Evolutionary conservation across 2,329 filamentous ascomycete genomes (phyloP).

Genomic region (Ampelomyces quisqualis): DNA sequence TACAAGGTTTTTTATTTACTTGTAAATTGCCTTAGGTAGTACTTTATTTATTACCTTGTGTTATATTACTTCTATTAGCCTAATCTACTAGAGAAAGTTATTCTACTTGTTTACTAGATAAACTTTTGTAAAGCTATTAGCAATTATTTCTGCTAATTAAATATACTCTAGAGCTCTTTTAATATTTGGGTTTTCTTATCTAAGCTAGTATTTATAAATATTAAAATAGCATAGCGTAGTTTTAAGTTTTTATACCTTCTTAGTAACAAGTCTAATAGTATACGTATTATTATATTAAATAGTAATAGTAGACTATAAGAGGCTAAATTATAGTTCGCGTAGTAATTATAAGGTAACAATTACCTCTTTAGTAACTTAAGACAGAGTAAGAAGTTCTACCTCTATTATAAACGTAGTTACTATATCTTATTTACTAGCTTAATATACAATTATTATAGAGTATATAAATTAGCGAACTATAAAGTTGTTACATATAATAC

Average conservation of each 20-base stretch:
- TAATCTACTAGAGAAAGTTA: neutral
- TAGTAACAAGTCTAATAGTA: constrained; percentile 2
- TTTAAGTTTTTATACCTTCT: neutral
- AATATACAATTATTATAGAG: neutral
- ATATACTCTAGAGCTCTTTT: neutral
- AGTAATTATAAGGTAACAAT: neutral
- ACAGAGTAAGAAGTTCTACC: neutral
- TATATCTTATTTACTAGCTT: neutral
- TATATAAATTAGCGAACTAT: too few relatives aligned
- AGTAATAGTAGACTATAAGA: too few relatives aligned
- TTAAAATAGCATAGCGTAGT: neutral
- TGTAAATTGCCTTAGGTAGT: neutral
- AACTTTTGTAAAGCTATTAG: neutral
- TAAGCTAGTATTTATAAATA: neutral
- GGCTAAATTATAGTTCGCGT: neutral
- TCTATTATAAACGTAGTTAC: neutral
- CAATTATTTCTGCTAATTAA: too few relatives aligned
- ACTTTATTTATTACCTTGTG: neutral
- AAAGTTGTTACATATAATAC: too few relatives aligned
- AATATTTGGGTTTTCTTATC: neutral
- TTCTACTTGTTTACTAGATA: neutral
- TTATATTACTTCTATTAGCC: neutral
- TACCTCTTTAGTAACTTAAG: constrained; percentile 3
- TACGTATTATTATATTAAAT: constrained; percentile 1
- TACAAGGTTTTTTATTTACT: neutral